Percentiles rank a stretch among this genome's conserved stretches.
Conservation (phyloP, 192 early-diverging fungal genomes). For the Lobosporangium transversale region DNA sequence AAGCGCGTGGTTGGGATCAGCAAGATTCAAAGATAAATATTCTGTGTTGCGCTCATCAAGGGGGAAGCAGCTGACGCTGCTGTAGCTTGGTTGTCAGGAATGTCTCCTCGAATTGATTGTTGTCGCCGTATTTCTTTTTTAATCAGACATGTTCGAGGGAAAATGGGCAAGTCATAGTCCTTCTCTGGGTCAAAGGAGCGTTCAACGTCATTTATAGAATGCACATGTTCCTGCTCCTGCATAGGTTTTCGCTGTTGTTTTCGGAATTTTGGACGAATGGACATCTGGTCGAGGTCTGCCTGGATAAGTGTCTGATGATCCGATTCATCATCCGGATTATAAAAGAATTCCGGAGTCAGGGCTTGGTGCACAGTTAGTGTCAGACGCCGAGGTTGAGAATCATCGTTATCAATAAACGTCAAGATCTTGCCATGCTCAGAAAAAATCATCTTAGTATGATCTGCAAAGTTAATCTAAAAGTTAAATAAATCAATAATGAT, state of each 20-base stretch:
- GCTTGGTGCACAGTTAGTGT: conserved; percentile 42
- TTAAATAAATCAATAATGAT: background rate
- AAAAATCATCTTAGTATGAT: conserved; percentile 77
- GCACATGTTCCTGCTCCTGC: too few species aligned
- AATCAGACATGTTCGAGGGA: conserved; percentile 16
- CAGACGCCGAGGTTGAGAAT: conserved; percentile 16
- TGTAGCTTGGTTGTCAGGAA: background rate
- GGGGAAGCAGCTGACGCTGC: too few species aligned
- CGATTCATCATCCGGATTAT: conserved; percentile 16
- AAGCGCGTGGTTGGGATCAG: background rate
- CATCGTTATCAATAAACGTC: conserved; percentile 67
- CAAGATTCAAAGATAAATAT: too few species aligned
- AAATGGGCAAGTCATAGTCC: conserved; percentile 23
- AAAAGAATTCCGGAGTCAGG: conserved; percentile 35
- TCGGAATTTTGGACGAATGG: background rate
- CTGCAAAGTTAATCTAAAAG: conserved; percentile 74
- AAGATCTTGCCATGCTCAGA: conserved; percentile 62
- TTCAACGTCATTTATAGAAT: background rate
- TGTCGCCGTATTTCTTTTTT: background rate
- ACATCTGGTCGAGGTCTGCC: conserved; percentile 14
- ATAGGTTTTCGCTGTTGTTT: too few species aligned
- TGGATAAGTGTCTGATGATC: conserved; percentile 21
- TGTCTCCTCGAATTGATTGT: background rate
- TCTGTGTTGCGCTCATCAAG: too few species aligned
- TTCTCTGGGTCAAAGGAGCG: conserved; percentile 6